Conservation (phyloP, 768 basidiomycete species). For the Vishniacozyma victoriae region DNA sequence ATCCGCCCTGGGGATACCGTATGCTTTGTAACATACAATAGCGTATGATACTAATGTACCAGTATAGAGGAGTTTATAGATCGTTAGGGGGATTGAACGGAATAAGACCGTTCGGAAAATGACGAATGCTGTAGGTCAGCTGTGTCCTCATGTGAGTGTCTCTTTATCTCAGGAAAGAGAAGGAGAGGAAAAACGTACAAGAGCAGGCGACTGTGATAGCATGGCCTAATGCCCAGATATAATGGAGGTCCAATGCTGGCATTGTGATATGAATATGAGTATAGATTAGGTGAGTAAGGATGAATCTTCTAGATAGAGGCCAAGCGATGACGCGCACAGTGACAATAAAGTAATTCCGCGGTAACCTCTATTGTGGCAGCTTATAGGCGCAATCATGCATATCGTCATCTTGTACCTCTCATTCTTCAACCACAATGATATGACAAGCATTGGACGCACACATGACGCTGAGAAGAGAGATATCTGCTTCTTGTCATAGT, state of each 20-base stretch:
- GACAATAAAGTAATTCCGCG: no score
- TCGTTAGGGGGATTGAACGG: constrained; percentile 24
- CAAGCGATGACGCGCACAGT: no score
- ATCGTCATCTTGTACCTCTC: background rate
- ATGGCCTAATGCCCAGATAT: constrained; percentile 47
- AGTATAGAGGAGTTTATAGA: constrained; percentile 44
- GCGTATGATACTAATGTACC: constrained; percentile 49
- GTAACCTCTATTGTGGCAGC: background rate
- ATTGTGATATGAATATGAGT: no score
- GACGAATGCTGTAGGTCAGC: constrained; percentile 28
- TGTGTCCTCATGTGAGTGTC: background rate
- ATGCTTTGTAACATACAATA: constrained; percentile 50
- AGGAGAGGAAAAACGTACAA: background rate
- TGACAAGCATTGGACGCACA: background rate
- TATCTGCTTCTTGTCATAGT: background rate
- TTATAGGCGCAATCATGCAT: no score
- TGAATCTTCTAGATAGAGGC: background rate
- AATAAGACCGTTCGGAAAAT: constrained; percentile 32
- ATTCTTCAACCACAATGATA: background rate
- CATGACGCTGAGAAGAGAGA: background rate
- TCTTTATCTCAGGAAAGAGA: background rate
- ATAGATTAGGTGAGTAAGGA: no score
- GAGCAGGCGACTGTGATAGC: constrained; percentile 27
- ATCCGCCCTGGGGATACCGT: constrained; percentile 50
- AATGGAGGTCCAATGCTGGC: constrained; percentile 34